Base-by-base conservation (phyloP, 768 basidiomycete genomes). In the Russula ochroleuca region DNA sequence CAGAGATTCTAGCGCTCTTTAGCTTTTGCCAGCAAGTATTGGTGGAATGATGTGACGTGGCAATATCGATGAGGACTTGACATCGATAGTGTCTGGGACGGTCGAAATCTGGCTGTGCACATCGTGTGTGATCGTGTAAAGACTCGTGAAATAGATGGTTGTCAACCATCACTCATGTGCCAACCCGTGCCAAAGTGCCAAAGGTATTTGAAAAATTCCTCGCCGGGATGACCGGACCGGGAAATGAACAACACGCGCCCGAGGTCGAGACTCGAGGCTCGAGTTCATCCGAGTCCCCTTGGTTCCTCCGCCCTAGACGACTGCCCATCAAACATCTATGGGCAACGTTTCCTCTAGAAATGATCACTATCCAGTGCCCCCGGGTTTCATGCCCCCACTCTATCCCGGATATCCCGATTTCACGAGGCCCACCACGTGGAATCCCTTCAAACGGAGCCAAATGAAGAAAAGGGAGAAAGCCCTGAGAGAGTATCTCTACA, bases 401-500 rank as follows among this genome's bases (percentile, higher is more conserved):
- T 59, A 65, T 35, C 48, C 65, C 6, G 65, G 50, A 3, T 59
- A 67, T 19, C 17, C 45, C 11, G 53, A 54, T 4, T 53, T 8
- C 19, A 21, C 62, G n/a, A 51, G 23, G 13, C 21, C 56, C 13
- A 49, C 63, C 2, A 48, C 57, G 6, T 67, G 65, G 65, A 67
- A 67, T 41, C 65, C 65, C 1, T 65, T 67, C n/a, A 62, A 61
- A 51, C 53, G 64, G 31, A 37, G 19, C 63, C 55, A 55, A 10
- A 48, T 64, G 62, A 64, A 31, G 53, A 67, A 59, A 53, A 64
- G 65, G 37, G 57, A 67, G 58, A 49, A 64, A 21, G 52, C 23
- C 5, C 45, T 67, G 5, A 59, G 62, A 45, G 62, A 67, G 19
- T 67, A 67, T 59, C 54, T 64, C 43, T 67, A 67, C 35, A 56